These are phyloP conservation scores for Elsinoe australis DNA, from an alignment of 2,329 filamentous ascomycete genomes.

Conservation along the genomic window DNA sequence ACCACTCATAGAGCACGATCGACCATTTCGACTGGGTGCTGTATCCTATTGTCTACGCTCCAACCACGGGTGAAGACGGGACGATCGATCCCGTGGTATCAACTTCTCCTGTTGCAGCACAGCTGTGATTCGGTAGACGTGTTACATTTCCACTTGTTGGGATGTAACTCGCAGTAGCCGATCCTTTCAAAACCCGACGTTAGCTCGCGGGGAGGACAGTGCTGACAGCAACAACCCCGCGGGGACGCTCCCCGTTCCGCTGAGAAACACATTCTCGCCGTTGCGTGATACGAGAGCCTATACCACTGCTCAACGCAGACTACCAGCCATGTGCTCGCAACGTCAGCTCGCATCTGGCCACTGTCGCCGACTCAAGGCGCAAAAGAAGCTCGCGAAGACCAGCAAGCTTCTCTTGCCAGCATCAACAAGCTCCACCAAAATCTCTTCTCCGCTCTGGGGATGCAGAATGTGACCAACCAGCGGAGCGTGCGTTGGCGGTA, in stretches of 20 bases:
- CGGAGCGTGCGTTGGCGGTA: not conserved
- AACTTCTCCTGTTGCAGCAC: not conserved
- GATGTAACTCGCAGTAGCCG: not conserved
- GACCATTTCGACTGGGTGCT: not conserved
- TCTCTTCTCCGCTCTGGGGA: conserved; percentile 11
- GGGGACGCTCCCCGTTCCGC: not conserved
- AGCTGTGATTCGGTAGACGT: not conserved
- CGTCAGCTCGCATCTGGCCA: not conserved
- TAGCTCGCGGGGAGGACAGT: not conserved
- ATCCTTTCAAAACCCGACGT: conserved; percentile 7
- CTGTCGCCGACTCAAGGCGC: conserved; percentile 3
- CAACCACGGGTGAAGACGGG: conserved; percentile 7
- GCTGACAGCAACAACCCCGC: not conserved
- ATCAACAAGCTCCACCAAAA: conserved; percentile 10
- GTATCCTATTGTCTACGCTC: not conserved
- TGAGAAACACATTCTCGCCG: not conserved
- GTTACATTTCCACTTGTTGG: not conserved
- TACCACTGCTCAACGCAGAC: not conserved
- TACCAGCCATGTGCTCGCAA: not conserved
- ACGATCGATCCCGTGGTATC: conserved; percentile 1
- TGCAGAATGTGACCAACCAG: not conserved
- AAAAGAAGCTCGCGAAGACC: conserved; percentile 13
- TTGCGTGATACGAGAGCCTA: not conserved
- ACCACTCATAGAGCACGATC: not conserved
- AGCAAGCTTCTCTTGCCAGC: conserved; percentile 13